Conservation (phyloP, 768 basidiomycete genomes). For the Lactarius quietus region DNA sequence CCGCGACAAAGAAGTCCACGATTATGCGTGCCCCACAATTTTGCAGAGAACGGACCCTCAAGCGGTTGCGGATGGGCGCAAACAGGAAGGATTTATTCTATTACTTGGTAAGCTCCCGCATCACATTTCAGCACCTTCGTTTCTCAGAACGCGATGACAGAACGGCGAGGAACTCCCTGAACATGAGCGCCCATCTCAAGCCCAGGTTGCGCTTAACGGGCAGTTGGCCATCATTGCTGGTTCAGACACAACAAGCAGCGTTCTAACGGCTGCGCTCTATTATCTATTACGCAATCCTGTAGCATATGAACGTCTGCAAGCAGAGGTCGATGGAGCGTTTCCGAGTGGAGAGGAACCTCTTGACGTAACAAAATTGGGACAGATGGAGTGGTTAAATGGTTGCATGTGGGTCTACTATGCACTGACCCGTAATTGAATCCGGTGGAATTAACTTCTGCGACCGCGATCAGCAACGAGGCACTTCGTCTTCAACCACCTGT, state of each 20-base stretch:
- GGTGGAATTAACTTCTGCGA: too few relatives aligned
- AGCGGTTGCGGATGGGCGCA: background rate
- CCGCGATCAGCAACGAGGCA: too few relatives aligned
- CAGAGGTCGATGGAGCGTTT: too few relatives aligned
- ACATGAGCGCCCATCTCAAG: background rate
- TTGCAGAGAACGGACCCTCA: background rate
- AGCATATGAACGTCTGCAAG: too few relatives aligned
- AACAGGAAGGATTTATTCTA: constrained; percentile 37
- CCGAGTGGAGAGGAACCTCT: too few relatives aligned
- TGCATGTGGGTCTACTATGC: too few relatives aligned
- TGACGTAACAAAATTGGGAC: too few relatives aligned
- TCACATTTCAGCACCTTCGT: background rate
- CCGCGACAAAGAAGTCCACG: too few relatives aligned
- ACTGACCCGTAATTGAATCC: too few relatives aligned
- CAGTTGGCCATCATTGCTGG: background rate
- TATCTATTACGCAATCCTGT: too few relatives aligned
- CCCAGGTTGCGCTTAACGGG: background rate
- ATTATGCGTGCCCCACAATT: background rate
- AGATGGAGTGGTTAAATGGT: too few relatives aligned
- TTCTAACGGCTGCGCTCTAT: background rate
- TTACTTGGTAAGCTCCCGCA: constrained; percentile 34
- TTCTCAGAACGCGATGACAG: background rate
- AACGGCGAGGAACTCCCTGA: background rate
- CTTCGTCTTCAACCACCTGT: too few relatives aligned
- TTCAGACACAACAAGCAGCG: background rate